Evolutionary conservation across 768 basidiomycete genomes (phyloP), one percentile per base, ranked within the genome.

Genomic region (Termitomyces sp.): DNA sequence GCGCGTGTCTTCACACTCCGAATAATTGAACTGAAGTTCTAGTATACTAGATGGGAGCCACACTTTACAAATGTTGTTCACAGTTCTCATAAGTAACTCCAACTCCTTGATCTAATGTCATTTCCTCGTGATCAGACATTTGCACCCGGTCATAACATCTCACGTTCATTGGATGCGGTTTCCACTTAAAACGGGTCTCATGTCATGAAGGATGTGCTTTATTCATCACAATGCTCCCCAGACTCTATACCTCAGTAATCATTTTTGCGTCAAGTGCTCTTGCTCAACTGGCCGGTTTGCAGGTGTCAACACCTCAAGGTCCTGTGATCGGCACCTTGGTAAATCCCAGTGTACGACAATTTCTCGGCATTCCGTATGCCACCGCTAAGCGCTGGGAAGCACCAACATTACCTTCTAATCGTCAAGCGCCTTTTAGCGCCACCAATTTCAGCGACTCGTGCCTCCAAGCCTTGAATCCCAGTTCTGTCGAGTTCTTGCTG

Each of bases 361-460:
- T 74, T 60, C 68, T 75, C 3, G 75, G 75, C 30, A 64, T 77
- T 18, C 74, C 75, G 0, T 77, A 67, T 58, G 74, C 74, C 3
- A 65, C 64, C 12, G 71, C 72, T 16, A 57, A 63, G 14, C 70
- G 75, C 16, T 77, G 74, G 74, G 64, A 70, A 38, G 67, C 71
- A 18, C 75, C 75, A 8, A 50, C 14, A 1, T 48, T 53, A 20
- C 68, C 74, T 14, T 63, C 72, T 0, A 47, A 30, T 10, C 68
- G 69, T 18, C 49, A 43, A 1, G 35, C 58, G 16, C 48, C 64
- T 3, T 64, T 77, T 20, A 58, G 58, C 3, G 75, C 74, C 14
- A 70, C 65, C 0, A 62, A 61, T 8, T 77, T 72, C 50, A 65
- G 72, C 1, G 68, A 70, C 53, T 68, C 71, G 7, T 77, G 75